Evolutionary conservation across 2,329 filamentous ascomycete genomes (phyloP).

Genomic region (Pyrenochaeta sp.): DNA sequence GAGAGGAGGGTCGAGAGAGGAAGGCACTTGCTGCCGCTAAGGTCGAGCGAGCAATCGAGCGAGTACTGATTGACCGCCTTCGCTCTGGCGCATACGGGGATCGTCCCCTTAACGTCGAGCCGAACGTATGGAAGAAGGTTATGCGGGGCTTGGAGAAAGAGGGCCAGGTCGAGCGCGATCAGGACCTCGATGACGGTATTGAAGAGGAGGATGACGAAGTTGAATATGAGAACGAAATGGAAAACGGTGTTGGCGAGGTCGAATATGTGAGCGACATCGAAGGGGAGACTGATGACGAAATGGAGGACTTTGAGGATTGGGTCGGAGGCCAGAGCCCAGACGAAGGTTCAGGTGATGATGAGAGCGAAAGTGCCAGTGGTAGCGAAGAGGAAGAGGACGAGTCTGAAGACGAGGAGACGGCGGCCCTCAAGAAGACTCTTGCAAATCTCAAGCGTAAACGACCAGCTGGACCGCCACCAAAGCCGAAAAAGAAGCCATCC

Average conservation of each 20-base stretch:
- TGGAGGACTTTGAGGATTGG: constrained; percentile 85
- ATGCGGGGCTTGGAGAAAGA: constrained; percentile 87
- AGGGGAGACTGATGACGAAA: constrained; percentile 74
- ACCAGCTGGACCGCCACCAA: constrained; percentile 58
- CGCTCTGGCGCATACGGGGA: constrained; percentile 94
- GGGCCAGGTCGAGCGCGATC: constrained; percentile 82
- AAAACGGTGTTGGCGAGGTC: constrained; percentile 76
- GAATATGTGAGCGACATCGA: constrained; percentile 95
- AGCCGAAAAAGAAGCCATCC: constrained; percentile 65
- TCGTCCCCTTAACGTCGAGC: constrained; percentile 91
- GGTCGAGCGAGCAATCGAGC: constrained; percentile 93
- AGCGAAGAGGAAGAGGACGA: constrained; percentile 64
- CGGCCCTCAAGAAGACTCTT: constrained; percentile 65
- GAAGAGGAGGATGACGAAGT: constrained; percentile 78
- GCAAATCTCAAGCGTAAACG: constrained; percentile 66
- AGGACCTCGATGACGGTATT: constrained; percentile 88
- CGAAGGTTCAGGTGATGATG: constrained; percentile 63
- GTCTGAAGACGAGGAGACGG: constrained; percentile 62
- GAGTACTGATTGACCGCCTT: constrained; percentile 90
- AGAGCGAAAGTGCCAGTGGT: constrained; percentile 62
- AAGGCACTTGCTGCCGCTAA: constrained; percentile 73
- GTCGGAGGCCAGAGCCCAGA: constrained; percentile 74
- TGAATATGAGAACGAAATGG: constrained; percentile 71
- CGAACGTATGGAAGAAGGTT: constrained; percentile 97
- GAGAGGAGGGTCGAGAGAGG: constrained; percentile 59